Percentiles rank a stretch among this genome's conserved stretches.
Conservation (phyloP, 371 early-diverging fungal genomes). For the Actinomortierella wolfii region DNA sequence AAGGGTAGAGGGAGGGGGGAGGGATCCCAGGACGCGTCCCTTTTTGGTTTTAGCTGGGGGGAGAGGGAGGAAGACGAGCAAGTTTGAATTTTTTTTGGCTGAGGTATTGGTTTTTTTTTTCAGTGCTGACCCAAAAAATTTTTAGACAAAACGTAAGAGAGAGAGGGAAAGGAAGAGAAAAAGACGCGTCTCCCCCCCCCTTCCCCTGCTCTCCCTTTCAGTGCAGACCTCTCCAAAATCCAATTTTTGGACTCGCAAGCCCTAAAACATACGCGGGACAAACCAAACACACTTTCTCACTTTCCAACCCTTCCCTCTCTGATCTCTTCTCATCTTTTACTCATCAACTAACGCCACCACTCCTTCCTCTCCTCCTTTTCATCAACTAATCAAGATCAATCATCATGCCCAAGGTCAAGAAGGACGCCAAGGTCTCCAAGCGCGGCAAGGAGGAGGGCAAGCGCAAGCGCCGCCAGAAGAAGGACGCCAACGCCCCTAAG, state of each 20-base stretch:
- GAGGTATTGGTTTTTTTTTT: background rate
- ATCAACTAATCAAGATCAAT: background rate
- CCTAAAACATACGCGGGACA: background rate
- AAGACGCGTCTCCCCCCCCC: background rate
- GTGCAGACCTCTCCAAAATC: background rate
- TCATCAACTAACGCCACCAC: background rate
- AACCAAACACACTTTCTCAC: background rate
- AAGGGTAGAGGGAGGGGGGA: no score
- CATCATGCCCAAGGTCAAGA: slow-evolving; percentile 46
- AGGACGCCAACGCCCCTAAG: slow-evolving; percentile 81
- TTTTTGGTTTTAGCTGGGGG: no score
- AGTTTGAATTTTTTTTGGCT: slow-evolving; percentile 2
- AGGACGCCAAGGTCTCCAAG: slow-evolving; percentile 37
- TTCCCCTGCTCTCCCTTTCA: no score
- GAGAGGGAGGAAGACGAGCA: no score
- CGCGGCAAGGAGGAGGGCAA: slow-evolving; percentile 33
- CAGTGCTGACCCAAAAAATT: background rate
- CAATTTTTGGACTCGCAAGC: slow-evolving; percentile 5
- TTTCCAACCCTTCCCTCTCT: no score
- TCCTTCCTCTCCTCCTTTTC: no score
- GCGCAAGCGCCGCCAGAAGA: slow-evolving; percentile 50
- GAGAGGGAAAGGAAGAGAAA: slow-evolving; percentile 2
- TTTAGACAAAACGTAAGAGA: background rate
- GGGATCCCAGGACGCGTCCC: no score
- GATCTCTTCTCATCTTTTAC: background rate